Conservation (phyloP, 2,329 filamentous ascomycete species). For the Shiraia bambusicola region DNA sequence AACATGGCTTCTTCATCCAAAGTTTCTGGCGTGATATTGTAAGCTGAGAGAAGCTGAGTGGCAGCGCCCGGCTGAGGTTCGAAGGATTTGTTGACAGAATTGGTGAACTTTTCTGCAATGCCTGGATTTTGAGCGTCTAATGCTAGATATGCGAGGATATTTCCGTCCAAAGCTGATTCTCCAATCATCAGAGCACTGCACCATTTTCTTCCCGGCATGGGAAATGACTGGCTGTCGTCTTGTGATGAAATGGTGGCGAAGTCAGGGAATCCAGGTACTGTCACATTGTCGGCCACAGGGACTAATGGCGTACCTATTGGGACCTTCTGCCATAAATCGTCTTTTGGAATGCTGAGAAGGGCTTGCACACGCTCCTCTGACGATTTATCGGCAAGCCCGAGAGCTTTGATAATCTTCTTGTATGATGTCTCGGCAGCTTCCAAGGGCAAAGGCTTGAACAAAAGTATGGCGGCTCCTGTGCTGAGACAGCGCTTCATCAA, state of each 20-base stretch:
- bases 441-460: conserved; percentile 45
- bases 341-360: conserved; percentile 44
- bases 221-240: conserved; percentile 23
- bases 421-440: conserved; percentile 48
- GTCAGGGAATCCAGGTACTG: conserved; percentile 38
- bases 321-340: conserved; percentile 47
- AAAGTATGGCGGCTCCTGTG: conserved; percentile 43
- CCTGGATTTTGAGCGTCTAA: conserved; percentile 29
- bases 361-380: conserved; percentile 46
- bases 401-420: conserved; percentile 41
- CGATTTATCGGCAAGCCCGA: conserved; percentile 44
- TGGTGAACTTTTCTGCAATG: conserved; percentile 39
- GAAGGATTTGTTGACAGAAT: conserved; percentile 36
- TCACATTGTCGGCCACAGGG: conserved; percentile 49
- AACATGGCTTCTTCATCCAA: conserved; percentile 47
- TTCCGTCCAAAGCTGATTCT: conserved; percentile 50
- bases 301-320: conserved; percentile 38
- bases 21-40: conserved; percentile 42
- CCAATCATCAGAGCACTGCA: conserved; percentile 52
- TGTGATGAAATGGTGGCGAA: conserved; percentile 27
- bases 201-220: conserved; percentile 48
- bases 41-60: conserved; percentile 39
- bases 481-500: conserved; percentile 47
- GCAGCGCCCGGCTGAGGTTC: conserved; percentile 23
- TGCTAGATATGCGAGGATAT: conserved; percentile 28